Evolutionary conservation across 352 stramenopile species (phyloP), one percentile per base, ranked within the genome.

Genomic region (Sclerospora graminicola): DNA sequence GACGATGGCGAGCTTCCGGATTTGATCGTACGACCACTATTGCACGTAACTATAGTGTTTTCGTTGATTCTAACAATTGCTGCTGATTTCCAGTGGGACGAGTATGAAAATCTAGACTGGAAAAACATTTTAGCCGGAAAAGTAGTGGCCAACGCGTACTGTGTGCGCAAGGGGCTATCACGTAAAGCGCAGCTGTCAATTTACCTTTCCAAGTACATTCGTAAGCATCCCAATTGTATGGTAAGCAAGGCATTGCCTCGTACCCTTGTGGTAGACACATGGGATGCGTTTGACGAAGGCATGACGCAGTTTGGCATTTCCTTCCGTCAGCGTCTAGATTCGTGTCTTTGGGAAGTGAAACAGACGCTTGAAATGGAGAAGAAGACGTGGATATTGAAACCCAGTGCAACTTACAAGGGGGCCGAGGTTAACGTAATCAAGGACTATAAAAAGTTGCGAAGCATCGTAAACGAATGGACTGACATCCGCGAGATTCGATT

Each of bases 331-430:
- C 65, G 68, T 5, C 48, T 81, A 23, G 68, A 81, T 36, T 73
- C 65, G 27, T 81, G 68, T 48, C 18, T 81, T 32, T 81, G 68
- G 68, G 68, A 81, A 41, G 65, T 70, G 16, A 62, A 48, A 15
- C 62, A 78, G 19, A 54, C 47, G 11, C 54, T 81, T n/a, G 68
- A 78, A 40, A 51, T 44, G 6, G 54, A 71, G 19, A 45, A 48
- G 13, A 64, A 64, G 3, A 69, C 54, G 32, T 86, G 69, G 72
- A 88, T 88, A 33, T 75, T 88, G 55, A 88, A 88, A 33, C 72
- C 72, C 8, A 83, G 65, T 42, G 73, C 72, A 8, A 77, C 73
- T 1, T 86, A 88, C 63, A 85, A 84, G 50, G 76, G 72, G 5
- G 70, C 68, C 0, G 76, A 83, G 31, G 78, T 88, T 3, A 71